phyloP scores from a whole-genome alignment of 176 grass and related monocot genomes.

The Typha latifolia region DNA sequence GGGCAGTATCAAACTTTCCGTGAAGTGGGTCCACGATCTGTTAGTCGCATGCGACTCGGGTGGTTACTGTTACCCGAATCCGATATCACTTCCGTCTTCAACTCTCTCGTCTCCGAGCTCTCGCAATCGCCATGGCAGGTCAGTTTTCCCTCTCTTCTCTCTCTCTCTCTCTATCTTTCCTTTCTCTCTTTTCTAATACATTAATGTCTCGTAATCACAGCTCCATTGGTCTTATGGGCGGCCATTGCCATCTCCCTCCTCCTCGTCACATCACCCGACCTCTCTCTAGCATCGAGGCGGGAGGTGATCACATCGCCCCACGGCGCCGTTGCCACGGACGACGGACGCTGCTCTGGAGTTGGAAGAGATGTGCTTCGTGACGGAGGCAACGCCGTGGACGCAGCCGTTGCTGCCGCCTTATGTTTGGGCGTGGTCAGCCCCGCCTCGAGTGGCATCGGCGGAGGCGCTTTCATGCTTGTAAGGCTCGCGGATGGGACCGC shows the following conservation, averaged over 20 bases:
- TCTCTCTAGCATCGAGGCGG: not conserved
- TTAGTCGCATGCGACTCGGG: too few species aligned
- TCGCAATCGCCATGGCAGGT: not conserved
- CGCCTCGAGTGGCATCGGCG: slow-evolving; percentile 80
- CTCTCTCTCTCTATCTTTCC: not conserved
- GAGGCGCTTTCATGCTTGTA: slow-evolving; percentile 90
- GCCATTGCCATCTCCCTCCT: slow-evolving; percentile 9
- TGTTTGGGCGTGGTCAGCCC: slow-evolving; percentile 91
- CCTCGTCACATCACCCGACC: not conserved
- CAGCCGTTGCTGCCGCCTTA: slow-evolving; percentile 38
- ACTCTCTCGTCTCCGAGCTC: not conserved
- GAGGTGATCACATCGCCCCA: slow-evolving; percentile 41
- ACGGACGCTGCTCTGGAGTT: slow-evolving; percentile 54
- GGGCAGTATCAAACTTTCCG: too few species aligned
- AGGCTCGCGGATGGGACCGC: slow-evolving; percentile 36
- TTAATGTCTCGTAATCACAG: not conserved
- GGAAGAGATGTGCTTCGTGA: slow-evolving; percentile 54
- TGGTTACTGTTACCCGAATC: not conserved
- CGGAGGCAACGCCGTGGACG: slow-evolving; percentile 69
- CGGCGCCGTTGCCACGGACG: slow-evolving; percentile 77
- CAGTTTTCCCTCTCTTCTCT: not conserved
- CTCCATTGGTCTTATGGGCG: slow-evolving; percentile 6
- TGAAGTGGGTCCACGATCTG: too few species aligned
- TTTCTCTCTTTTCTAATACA: not conserved
- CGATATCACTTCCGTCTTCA: not conserved